Percentiles rank a stretch among this genome's conserved stretches.
These are phyloP conservation scores for Picea abies DNA, from an alignment of 83 land plant species.

Conservation along the genomic window DNA sequence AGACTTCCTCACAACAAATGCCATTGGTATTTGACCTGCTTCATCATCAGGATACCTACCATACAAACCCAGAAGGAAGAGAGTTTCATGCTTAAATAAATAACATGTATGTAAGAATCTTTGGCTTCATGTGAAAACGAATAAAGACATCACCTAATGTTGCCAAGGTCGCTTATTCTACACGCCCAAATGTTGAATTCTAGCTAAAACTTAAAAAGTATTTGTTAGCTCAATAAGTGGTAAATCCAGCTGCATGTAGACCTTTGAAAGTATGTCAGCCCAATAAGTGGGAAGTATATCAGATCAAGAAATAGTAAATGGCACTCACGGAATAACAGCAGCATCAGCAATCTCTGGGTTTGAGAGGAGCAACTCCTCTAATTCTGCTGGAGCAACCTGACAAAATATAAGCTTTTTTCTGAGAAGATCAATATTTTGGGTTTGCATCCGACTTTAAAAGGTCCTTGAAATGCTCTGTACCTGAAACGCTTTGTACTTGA, in stretches of 20 bases:
- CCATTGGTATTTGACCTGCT: slow-evolving; percentile 88
- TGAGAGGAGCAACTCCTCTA: slow-evolving; percentile 56
- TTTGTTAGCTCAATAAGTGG: too few relatives aligned
- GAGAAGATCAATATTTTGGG: too few relatives aligned
- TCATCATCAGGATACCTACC: slow-evolving; percentile 82
- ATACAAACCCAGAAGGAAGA: background rate
- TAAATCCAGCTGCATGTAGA: too few relatives aligned
- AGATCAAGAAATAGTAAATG: background rate
- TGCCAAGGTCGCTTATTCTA: background rate
- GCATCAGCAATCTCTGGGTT: slow-evolving; percentile 58
- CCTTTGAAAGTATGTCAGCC: too few relatives aligned
- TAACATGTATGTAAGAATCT: too few relatives aligned
- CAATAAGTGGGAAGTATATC: too few relatives aligned
- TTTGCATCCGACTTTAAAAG: too few relatives aligned
- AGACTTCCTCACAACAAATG: slow-evolving; percentile 15
- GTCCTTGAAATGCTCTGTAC: slow-evolving; percentile 20
- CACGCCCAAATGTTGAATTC: too few relatives aligned
- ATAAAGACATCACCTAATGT: too few relatives aligned
- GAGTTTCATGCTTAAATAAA: too few relatives aligned
- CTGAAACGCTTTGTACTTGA: slow-evolving; percentile 67
- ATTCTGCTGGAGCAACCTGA: slow-evolving; percentile 68
- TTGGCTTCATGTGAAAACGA: too few relatives aligned
- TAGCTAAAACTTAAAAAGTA: too few relatives aligned
- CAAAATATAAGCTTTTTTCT: background rate
- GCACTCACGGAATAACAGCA: slow-evolving; percentile 66